These are phyloP conservation scores for Acrocalymma vagum DNA, from an alignment of 2,329 filamentous ascomycete genomes.

Conservation along the genomic window DNA sequence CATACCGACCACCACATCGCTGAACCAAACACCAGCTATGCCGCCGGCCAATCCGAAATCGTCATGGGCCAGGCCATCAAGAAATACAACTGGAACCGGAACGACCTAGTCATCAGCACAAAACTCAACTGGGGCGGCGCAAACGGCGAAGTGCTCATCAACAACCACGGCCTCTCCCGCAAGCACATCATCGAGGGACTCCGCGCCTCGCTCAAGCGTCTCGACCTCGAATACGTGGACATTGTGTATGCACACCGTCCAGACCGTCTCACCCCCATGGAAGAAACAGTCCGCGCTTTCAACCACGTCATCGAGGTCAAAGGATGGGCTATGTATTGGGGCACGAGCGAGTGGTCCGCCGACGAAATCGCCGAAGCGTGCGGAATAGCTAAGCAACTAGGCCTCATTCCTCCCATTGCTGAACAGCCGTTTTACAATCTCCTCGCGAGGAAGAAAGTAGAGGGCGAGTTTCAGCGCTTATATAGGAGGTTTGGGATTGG, in stretches of 20 bases:
- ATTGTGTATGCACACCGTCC: constrained; percentile 75
- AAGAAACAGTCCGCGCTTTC: constrained; percentile 75
- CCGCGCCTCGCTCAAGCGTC: constrained; percentile 65
- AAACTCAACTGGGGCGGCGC: constrained; percentile 66
- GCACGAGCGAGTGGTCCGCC: constrained; percentile 67
- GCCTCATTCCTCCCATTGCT: constrained; percentile 63
- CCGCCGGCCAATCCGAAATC: constrained; percentile 61
- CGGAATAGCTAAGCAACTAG: constrained; percentile 67
- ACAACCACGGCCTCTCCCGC: constrained; percentile 72
- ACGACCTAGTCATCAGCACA: constrained; percentile 64
- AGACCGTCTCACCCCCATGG: constrained; percentile 73
- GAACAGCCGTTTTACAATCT: constrained; percentile 67
- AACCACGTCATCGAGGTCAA: constrained; percentile 72
- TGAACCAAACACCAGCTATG: constrained; percentile 49
- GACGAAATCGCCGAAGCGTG: constrained; percentile 67
- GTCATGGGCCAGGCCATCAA: constrained; percentile 66
- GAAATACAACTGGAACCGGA: constrained; percentile 64
- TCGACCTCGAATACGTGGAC: constrained; percentile 70
- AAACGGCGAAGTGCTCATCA: constrained; percentile 62
- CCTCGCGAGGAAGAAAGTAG: constrained; percentile 65
- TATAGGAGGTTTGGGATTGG: constrained; percentile 64
- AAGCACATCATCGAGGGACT: constrained; percentile 77
- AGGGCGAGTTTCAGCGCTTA: constrained; percentile 65
- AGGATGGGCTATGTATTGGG: constrained; percentile 74
- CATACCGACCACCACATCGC: background rate